Evolutionary conservation across 169 alveolate species (phyloP).

Genomic region (Plasmodium adleri): DNA sequence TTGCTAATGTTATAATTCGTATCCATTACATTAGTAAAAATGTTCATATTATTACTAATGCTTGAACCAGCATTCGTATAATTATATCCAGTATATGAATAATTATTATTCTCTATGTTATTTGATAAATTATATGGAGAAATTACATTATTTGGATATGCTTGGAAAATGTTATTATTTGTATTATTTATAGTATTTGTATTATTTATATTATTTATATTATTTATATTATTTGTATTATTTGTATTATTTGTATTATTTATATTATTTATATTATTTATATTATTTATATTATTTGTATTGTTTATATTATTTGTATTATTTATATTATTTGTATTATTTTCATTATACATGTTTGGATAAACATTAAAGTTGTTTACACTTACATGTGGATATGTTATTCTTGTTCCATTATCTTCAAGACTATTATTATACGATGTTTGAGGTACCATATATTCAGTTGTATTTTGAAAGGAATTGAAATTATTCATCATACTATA

Average conservation of each 20-base stretch:
- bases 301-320: no score
- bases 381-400: not conserved
- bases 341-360: slow-evolving; percentile 29
- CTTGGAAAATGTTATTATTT: not conserved
- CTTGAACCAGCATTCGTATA: slow-evolving; percentile 1
- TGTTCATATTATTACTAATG: not conserved
- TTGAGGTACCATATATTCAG: slow-evolving; percentile 7
- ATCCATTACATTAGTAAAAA: not conserved
- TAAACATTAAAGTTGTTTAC: no score
- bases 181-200: not conserved
- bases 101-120: slow-evolving; percentile 3
- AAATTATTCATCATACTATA: not conserved
- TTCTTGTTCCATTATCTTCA: slow-evolving; percentile 1
- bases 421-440: slow-evolving; percentile 2
- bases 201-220: slow-evolving; percentile 15
- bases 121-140: slow-evolving; percentile 16
- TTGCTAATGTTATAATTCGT: no score
- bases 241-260: no score
- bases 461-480: slow-evolving; percentile 12
- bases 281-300: no score
- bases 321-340: not conserved
- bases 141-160: slow-evolving; percentile 1
- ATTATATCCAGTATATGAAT: slow-evolving; percentile 9
- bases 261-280: no score
- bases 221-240: no score